Evolutionary conservation across 768 basidiomycete species (phyloP).

Genomic region (Chalciporus pseudorubinellus): DNA sequence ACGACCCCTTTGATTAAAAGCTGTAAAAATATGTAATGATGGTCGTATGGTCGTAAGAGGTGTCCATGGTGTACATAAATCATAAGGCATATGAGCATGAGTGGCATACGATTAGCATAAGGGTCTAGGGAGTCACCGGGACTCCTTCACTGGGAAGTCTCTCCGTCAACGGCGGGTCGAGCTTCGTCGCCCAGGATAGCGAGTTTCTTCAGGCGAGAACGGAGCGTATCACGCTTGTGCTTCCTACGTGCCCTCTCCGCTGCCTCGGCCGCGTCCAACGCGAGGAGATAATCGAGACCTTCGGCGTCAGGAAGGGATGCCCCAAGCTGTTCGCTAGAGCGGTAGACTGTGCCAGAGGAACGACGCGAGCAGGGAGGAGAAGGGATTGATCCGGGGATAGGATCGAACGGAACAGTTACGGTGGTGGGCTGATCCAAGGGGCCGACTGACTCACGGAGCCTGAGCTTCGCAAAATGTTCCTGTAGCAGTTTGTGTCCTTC

Average conservation of each 20-base stretch:
- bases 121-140: background rate
- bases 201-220: slow-evolving; percentile 7
- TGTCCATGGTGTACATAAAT: background rate
- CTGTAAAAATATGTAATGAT: background rate
- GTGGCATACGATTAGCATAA: background rate
- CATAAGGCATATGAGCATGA: background rate
- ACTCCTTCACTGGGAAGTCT: background rate
- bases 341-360: background rate
- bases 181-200: slow-evolving; percentile 11
- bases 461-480: background rate
- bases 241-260: slow-evolving; percentile 1
- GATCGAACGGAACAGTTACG: background rate
- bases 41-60: background rate
- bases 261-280: background rate
- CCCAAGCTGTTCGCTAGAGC: background rate
- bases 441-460: background rate
- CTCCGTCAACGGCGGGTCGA: slow-evolving; percentile 1
- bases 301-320: background rate
- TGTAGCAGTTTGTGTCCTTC: background rate
- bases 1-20: background rate
- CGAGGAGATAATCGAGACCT: background rate
- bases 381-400: background rate
- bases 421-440: background rate
- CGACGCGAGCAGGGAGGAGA: background rate
- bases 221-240: slow-evolving; percentile 1